A percentile compares a stretch with the other conserved stretches of the same genome.
Conservation (phyloP, 192 early-diverging fungal species). For the Funneliformis mosseae region DNA sequence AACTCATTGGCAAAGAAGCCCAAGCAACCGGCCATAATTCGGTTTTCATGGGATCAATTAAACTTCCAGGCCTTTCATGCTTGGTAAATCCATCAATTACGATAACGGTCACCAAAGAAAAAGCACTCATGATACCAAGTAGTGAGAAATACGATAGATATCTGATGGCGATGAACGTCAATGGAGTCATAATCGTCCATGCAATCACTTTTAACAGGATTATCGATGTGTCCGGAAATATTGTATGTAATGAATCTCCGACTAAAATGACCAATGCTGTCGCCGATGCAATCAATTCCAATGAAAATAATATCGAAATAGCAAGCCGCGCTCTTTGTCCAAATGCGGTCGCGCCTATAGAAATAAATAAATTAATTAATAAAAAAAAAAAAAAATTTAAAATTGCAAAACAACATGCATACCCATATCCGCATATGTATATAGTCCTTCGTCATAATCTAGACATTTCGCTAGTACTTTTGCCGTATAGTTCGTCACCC, state of each 20-base stretch:
- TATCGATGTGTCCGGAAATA: slow-evolving; percentile 39
- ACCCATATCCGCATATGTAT: slow-evolving; percentile 53
- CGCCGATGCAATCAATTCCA: slow-evolving; percentile 45
- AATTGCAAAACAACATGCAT: background rate
- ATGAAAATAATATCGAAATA: slow-evolving; percentile 41
- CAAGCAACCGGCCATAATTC: slow-evolving; percentile 42
- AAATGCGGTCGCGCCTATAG: slow-evolving; percentile 47
- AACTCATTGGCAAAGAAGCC: slow-evolving; percentile 45
- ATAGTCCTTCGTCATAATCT: slow-evolving; percentile 33
- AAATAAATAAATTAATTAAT: too few relatives aligned
- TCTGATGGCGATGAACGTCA: slow-evolving; percentile 53
- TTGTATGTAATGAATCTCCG: slow-evolving; percentile 41
- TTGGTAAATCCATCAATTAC: slow-evolving; percentile 59
- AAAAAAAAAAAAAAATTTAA: background rate
- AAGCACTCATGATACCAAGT: slow-evolving; percentile 59
- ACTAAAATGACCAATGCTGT: slow-evolving; percentile 48
- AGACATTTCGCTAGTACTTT: slow-evolving; percentile 61
- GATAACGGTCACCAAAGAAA: slow-evolving; percentile 56
- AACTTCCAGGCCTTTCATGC: slow-evolving; percentile 52
- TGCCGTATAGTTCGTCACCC: slow-evolving; percentile 58
- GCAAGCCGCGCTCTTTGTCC: slow-evolving; percentile 36
- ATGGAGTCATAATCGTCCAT: slow-evolving; percentile 52
- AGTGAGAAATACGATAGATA: slow-evolving; percentile 57
- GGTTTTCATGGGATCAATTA: slow-evolving; percentile 55
- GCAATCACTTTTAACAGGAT: slow-evolving; percentile 54